A percentile compares a stretch with the other conserved stretches of the same genome.
Evolutionary conservation across 108 stramenopile species (phyloP).

Genomic region (Nannochloropsis salina): DNA sequence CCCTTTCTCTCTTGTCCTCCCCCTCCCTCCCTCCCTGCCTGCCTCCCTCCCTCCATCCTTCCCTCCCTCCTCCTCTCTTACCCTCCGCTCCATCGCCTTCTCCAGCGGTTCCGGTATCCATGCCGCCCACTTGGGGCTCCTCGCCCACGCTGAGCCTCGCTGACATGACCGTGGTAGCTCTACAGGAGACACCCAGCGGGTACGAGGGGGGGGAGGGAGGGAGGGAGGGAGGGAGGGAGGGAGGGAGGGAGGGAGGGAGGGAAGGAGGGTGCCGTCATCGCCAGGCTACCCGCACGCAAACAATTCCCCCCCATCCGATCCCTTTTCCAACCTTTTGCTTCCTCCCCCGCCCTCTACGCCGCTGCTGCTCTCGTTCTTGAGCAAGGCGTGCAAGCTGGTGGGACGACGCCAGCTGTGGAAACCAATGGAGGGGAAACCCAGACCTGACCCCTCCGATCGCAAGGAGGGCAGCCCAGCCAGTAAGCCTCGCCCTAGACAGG

Average conservation of each 20-base stretch:
- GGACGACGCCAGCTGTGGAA: too few relatives aligned
- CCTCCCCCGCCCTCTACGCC: not conserved
- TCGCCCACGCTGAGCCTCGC: too few relatives aligned
- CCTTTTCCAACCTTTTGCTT: not conserved
- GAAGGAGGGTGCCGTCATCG: not conserved
- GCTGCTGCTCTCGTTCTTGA: not conserved
- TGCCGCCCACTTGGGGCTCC: not conserved
- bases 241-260: not conserved
- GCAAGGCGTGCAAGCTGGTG: not conserved
- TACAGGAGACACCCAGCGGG: too few relatives aligned
- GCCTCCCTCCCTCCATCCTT: too few relatives aligned
- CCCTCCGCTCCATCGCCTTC: not conserved
- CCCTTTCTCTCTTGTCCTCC: too few relatives aligned
- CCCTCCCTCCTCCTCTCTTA: not conserved
- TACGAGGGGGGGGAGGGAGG: too few relatives aligned
- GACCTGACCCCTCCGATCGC: too few relatives aligned
- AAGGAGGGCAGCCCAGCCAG: too few relatives aligned
- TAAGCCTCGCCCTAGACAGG: too few relatives aligned
- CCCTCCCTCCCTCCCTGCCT: too few relatives aligned
- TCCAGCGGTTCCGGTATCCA: not conserved
- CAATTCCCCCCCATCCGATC: not conserved
- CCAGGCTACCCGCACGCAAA: not conserved
- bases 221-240: conserved; percentile 1
- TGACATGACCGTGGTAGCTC: too few relatives aligned
- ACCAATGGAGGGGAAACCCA: too few relatives aligned